Evolutionary conservation across 805 yeast species (phyloP).

Genomic region (Yarrowia divulgata): DNA sequence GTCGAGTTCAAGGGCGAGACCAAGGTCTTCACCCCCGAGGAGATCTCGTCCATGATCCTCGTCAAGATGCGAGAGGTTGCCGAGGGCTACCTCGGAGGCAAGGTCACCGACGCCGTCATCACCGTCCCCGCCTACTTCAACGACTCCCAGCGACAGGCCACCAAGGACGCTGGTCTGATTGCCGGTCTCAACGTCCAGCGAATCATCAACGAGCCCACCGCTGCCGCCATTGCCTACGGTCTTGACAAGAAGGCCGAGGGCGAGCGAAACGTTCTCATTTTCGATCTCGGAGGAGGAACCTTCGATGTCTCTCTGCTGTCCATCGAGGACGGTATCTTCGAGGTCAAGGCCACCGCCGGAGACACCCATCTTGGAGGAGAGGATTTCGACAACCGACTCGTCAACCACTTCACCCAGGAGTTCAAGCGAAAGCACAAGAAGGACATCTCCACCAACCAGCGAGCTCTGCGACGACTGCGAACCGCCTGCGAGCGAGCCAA

Average conservation of each 20-base stretch:
- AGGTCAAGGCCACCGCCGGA: constrained; percentile 93
- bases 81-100: constrained; percentile 84
- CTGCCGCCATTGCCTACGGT: constrained; percentile 99
- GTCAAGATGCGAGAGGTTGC: constrained; percentile 94
- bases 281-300: constrained; percentile 99
- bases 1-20: constrained; percentile 89
- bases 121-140: constrained; percentile 98
- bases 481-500: constrained; percentile 99
- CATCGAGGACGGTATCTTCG: constrained; percentile 95
- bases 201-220: constrained; percentile 97
- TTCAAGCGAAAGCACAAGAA: constrained; percentile 98
- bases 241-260: constrained; percentile 67
- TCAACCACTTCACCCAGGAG: constrained; percentile 89
- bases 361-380: constrained; percentile 98
- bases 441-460: constrained; percentile 90
- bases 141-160: constrained; percentile 98
- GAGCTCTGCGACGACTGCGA: constrained; percentile 98
- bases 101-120: constrained; percentile 89
- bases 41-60: constrained; percentile 91
- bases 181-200: constrained; percentile 94
- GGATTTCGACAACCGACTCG: constrained; percentile 97
- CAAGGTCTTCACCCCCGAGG: constrained; percentile 90
- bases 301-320: constrained; percentile 94
- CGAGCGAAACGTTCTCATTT: constrained; percentile 89
- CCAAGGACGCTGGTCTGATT: constrained; percentile 96